Percentiles rank a stretch among this genome's conserved stretches.
phyloP scores from a whole-genome alignment of 345 rosid genomes.

The Angophora floribunda region DNA sequence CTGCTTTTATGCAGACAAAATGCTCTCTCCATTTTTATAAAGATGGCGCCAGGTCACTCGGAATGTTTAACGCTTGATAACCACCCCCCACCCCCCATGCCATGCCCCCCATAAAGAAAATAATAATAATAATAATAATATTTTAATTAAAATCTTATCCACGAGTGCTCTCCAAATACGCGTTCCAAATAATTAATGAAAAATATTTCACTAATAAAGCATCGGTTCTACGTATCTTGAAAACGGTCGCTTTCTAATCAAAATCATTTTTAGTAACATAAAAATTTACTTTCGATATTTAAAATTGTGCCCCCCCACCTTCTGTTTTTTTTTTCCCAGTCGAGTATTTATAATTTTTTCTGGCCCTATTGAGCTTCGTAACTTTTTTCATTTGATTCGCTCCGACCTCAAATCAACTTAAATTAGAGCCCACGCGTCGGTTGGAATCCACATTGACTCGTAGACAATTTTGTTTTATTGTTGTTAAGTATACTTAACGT shows the following conservation, averaged over 20 bases:
- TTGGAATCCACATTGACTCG: background rate
- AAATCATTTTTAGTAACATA: background rate
- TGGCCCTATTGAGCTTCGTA: background rate
- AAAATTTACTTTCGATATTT: background rate
- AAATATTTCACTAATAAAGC: background rate
- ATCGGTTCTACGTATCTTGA: rapidly evolving
- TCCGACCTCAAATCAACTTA: background rate
- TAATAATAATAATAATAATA: background rate
- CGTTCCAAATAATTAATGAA: background rate
- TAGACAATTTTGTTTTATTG: background rate
- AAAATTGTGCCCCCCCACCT: background rate
- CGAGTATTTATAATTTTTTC: background rate
- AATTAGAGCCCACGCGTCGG: rapidly evolving
- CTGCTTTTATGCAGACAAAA: background rate
- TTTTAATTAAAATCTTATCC: background rate
- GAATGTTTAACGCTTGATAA: background rate
- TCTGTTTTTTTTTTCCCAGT: background rate
- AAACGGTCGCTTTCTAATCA: background rate
- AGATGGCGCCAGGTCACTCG: background rate
- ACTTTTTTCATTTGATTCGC: background rate
- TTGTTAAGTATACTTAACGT: background rate
- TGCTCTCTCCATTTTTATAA: background rate
- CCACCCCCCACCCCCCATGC: background rate
- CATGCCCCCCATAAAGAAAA: background rate
- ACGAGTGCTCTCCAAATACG: background rate